Base-by-base conservation (phyloP, 768 basidiomycete species). In the Tephrocybe sp. region DNA sequence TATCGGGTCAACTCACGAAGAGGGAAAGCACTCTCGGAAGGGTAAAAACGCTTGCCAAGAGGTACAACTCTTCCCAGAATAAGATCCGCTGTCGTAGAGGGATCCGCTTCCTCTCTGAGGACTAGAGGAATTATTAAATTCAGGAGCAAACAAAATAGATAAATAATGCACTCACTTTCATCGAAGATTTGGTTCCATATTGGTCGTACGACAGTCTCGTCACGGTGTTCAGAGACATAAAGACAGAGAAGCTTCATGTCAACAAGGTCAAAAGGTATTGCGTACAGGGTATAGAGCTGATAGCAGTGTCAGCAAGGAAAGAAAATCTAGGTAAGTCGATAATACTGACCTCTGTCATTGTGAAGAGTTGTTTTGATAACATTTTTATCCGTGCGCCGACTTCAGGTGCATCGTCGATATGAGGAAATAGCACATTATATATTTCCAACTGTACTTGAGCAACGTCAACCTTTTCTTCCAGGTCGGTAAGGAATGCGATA, bases 401-500 rank as follows among this genome's bases (percentile, higher is more conserved):
- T 55, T 81, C 83, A 2, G 75, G 79, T 11, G 79, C 78, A 51
- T 87, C 81, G 52, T 77, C 71, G 24, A 80, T 69, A 53, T 83
- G 85, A 15, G 85, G 82, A 6, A 74, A 63, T 13, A 92, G 74
- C 9, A 74, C 71, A 55, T 89, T 80, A 60, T 84, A 89, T 39
- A 97, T 79, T 66, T 98, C 96, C n/a, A 95, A 72, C 63, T 99
- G 97, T 8, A 98, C 92, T 69, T 96, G 89, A 5, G 94, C 91
- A 21, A 99, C 97, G 36, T 99, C 97, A 11, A 98, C 79, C 64
- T 94, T 93, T 68, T 99, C 97, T 72, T 98, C 95, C 16, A 97
- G 75, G 57, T 91, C 88, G 0, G 88, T 92, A n/a, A 96, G 78
- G 74, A 98, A 97, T 42, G 91, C 87, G 42, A 98, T 92, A n/a